Percentiles rank a stretch among this genome's conserved stretches.
phyloP scores from a whole-genome alignment of 345 rosid genomes.

The Citrus maxima region DNA sequence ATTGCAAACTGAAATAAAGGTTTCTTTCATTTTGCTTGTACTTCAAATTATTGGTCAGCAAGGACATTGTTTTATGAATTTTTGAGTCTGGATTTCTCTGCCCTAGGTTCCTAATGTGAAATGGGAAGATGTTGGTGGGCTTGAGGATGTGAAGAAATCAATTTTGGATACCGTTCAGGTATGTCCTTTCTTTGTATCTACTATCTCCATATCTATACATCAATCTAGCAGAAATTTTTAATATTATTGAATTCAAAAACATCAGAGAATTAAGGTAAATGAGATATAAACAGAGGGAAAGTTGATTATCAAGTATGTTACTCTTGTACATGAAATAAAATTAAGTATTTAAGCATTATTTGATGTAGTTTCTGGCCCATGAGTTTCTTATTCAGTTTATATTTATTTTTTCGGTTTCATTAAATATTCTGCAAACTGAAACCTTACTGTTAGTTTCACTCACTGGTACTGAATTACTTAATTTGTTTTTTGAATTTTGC shows the following conservation, averaged over 20 bases:
- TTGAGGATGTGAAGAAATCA: conserved; percentile 92
- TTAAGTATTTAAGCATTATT: not conserved
- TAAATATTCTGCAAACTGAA: conserved; percentile 1
- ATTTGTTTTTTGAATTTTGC: conserved; percentile 17
- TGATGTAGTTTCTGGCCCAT: not conserved
- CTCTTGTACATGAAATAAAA: not conserved
- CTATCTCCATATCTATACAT: not conserved
- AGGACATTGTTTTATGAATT: not conserved
- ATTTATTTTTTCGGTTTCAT: not conserved
- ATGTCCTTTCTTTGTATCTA: conserved; percentile 8
- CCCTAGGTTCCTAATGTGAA: conserved; percentile 84
- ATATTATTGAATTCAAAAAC: not conserved
- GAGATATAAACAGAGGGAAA: not conserved
- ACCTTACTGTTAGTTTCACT: not conserved
- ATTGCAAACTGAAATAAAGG: not conserved
- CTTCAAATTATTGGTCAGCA: not conserved
- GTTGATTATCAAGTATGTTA: not conserved
- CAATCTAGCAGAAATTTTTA: not conserved
- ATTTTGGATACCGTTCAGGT: conserved; percentile 96
- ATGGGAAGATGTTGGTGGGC: conserved; percentile 99
- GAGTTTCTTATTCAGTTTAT: conserved; percentile 1
- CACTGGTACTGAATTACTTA: not conserved
- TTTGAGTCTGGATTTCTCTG: conserved; percentile 15
- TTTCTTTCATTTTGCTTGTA: not conserved
- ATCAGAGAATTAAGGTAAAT: not conserved